These are phyloP conservation scores for Solanum peruvianum DNA, from an alignment of 257 asterid genomes.

Conservation along the genomic window DNA sequence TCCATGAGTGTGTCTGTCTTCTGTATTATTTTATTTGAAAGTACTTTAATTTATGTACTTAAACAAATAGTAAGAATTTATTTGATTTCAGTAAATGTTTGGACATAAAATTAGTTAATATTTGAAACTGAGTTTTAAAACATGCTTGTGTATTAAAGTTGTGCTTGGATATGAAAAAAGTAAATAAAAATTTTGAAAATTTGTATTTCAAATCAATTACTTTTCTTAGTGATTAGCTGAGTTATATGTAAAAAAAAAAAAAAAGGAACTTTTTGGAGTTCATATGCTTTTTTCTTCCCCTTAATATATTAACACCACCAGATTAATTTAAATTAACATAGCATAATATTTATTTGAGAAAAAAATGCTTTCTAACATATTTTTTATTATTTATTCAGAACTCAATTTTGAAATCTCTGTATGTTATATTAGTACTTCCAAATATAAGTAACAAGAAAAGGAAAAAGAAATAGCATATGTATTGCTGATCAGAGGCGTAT, in stretches of 20 bases:
- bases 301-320: fast-evolving
- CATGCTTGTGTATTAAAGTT: too few relatives aligned
- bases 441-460: neutral
- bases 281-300: neutral
- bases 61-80: neutral
- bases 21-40: neutral
- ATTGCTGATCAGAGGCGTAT: fast-evolving
- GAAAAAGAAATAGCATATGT: neutral
- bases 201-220: neutral
- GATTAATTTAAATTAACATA: neutral
- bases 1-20: neutral
- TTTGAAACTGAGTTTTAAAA: neutral
- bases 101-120: neutral
- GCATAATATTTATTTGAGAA: neutral
- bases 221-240: neutral
- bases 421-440: neutral
- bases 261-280: neutral
- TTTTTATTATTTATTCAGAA: too few relatives aligned
- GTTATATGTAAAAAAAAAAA: too few relatives aligned
- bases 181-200: too few relatives aligned
- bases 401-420: neutral
- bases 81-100: too few relatives aligned
- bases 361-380: too few relatives aligned
- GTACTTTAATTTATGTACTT: neutral
- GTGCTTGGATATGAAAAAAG: neutral